Percentiles rank a stretch among this genome's conserved stretches.
These are phyloP conservation scores for Candida multigemmis DNA, from an alignment of 805 yeast species.

Conservation along the genomic window DNA sequence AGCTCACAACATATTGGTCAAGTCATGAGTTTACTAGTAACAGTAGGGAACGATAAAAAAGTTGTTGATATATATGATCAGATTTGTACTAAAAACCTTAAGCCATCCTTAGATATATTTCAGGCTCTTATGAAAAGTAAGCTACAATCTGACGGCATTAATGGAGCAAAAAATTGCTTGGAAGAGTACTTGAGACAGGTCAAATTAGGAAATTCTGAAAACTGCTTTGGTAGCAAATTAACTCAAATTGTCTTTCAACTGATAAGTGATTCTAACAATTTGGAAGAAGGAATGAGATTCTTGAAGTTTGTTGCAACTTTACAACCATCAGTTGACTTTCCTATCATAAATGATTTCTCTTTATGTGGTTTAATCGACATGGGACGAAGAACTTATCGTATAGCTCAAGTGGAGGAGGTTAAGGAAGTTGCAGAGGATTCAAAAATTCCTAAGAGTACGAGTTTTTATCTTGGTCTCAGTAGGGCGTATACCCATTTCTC, in stretches of 20 bases:
- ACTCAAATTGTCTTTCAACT: conserved; percentile 16
- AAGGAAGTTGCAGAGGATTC: conserved; percentile 9
- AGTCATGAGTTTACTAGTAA: conserved; percentile 53
- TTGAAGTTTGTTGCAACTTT: conserved; percentile 11
- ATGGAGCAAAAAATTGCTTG: conserved; percentile 18
- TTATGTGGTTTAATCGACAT: conserved; percentile 12
- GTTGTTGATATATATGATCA: conserved; percentile 44
- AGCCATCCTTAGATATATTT: conserved; percentile 36
- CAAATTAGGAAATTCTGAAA: too few relatives aligned
- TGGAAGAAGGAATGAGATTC: conserved; percentile 16
- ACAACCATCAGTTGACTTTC: conserved; percentile 7
- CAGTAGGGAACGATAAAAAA: conserved; percentile 36
- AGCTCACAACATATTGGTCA: conserved; percentile 47
- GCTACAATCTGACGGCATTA: conserved; percentile 23
- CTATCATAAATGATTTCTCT: conserved; percentile 9
- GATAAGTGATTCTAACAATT: conserved; percentile 14
- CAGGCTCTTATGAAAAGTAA: conserved; percentile 38
- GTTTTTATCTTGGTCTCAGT: conserved; percentile 18
- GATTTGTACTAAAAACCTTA: conserved; percentile 33
- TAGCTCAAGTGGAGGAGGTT: conserved; percentile 10
- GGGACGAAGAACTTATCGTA: too few relatives aligned
- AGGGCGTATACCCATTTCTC: conserved; percentile 19
- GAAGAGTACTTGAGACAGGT: conserved; percentile 18
- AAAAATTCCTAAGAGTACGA: too few relatives aligned
- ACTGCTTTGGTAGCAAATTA: too few relatives aligned